A percentile compares a stretch with the other conserved stretches of the same genome.
Conservation (phyloP, 225 moss, liverwort and hornwort species). For the Climacium dendroides region DNA sequence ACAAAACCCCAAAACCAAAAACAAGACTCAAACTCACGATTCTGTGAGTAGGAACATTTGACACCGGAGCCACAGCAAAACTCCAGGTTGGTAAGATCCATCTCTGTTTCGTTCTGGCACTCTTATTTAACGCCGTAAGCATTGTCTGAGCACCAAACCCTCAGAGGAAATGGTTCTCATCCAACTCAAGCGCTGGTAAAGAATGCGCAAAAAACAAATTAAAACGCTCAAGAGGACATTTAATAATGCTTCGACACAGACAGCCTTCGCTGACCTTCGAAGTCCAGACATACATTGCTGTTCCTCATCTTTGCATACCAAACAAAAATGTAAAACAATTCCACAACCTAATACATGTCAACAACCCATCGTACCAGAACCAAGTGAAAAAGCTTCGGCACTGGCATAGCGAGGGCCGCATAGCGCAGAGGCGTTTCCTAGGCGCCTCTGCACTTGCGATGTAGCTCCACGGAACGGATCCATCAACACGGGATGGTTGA, state of each 20-base stretch:
- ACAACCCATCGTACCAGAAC: slow-evolving; percentile 11
- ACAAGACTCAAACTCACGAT: not conserved
- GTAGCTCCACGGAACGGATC: slow-evolving; percentile 29
- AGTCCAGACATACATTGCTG: not conserved
- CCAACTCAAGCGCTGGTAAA: slow-evolving; percentile 19
- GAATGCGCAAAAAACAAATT: not conserved
- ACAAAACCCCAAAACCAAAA: too few species aligned
- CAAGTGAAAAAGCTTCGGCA: not conserved
- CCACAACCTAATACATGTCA: not conserved
- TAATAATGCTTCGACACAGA: not conserved
- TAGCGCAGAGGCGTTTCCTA: not conserved
- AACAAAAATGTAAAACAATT: not conserved
- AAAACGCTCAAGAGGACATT: not conserved
- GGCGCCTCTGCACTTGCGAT: not conserved
- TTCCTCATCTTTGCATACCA: not conserved
- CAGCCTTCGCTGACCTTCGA: not conserved
- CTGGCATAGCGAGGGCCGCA: slow-evolving; percentile 4
- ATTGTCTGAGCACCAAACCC: not conserved
- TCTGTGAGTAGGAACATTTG: slow-evolving; percentile 29
- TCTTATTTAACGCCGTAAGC: slow-evolving; percentile 11
- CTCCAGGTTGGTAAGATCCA: slow-evolving; percentile 38
- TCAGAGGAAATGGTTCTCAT: not conserved
- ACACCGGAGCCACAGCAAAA: slow-evolving; percentile 4
- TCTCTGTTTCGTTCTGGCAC: not conserved
- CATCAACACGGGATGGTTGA: not conserved